These are phyloP conservation scores for Antitrichia curtipendula DNA, from an alignment of 225 moss, liverwort and hornwort genomes.

Conservation along the genomic window DNA sequence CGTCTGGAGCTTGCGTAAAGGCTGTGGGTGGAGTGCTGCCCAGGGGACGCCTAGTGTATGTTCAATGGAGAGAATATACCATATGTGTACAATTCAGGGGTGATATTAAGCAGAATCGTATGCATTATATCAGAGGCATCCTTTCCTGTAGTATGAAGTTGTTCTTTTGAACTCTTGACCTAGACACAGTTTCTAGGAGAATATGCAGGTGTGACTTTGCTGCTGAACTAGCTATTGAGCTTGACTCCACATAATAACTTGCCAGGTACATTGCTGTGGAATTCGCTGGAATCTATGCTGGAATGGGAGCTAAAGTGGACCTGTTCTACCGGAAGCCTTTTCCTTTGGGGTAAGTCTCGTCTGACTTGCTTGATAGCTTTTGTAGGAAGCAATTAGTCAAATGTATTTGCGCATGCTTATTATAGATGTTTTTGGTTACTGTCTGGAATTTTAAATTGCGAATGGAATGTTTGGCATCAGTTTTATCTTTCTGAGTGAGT, in stretches of 20 bases:
- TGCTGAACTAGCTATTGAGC: neutral
- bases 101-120: neutral
- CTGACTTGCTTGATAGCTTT: neutral
- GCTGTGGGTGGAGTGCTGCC: neutral
- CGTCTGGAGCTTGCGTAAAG: neutral
- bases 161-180: neutral
- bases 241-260: neutral
- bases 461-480: neutral
- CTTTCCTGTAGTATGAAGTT: neutral
- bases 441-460: neutral
- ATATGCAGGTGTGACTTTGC: neutral
- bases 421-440: neutral
- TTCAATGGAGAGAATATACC: neutral
- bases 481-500: neutral
- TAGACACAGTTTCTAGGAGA: neutral
- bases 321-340: slow-evolving; percentile 63
- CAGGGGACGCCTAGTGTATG: neutral
- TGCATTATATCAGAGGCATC: neutral
- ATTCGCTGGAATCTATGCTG: slow-evolving; percentile 73
- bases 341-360: slow-evolving; percentile 47
- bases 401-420: neutral
- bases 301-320: slow-evolving; percentile 84
- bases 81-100: neutral
- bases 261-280: slow-evolving; percentile 88
- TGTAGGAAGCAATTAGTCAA: neutral